Evolutionary conservation across 768 basidiomycete species (phyloP), one percentile per base, ranked within the genome.

Genomic region (Rhizopogon salebrosus): DNA sequence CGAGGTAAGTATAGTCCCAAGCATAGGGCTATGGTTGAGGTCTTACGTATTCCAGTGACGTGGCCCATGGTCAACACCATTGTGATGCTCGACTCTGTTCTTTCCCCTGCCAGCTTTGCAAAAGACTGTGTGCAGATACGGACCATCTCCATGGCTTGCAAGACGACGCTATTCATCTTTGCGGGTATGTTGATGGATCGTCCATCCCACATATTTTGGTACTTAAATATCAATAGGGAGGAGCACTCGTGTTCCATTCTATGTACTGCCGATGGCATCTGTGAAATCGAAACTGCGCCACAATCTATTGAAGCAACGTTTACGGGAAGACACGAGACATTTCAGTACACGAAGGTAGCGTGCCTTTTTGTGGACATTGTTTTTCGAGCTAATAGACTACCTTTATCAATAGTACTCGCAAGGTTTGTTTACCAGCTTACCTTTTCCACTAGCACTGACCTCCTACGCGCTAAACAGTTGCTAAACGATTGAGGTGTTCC

Each of bases 251-350:
- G 83, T 54, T 45, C 59, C 13, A 62, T 70, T 0, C 36, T 67
- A 3, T 85, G 83, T 53, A 56, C 65, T 16, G 67, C 73, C 0
- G 58, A 61, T 1, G 83, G 84, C 3, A 78, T 77, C 18, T 85
- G 83, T 51, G 72, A 82, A 41, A 83, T 85, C 13, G 76, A 83
- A 48, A 81, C 77, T 0, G 69, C 75, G 0, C 84, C 84, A 0
- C 76, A 79, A 49, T 78, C 82, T 0, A 75, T 85, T 31, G 78
- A 83, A 58, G 80, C 82, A 5, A 83, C 80, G 0, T 85, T 85
- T 56, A 77, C 75, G 0, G 84, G 83, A 0, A 70, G 64, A 53
- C 78, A 84, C 45, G 80, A 83, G 54, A 82, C 76, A 1, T 85
- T 84, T 58, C 76, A 80, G 59, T 85, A 81, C 48, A 85, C 84